Base-by-base conservation (phyloP, 2,329 filamentous ascomycete species). In the Diplodia seriata region DNA sequence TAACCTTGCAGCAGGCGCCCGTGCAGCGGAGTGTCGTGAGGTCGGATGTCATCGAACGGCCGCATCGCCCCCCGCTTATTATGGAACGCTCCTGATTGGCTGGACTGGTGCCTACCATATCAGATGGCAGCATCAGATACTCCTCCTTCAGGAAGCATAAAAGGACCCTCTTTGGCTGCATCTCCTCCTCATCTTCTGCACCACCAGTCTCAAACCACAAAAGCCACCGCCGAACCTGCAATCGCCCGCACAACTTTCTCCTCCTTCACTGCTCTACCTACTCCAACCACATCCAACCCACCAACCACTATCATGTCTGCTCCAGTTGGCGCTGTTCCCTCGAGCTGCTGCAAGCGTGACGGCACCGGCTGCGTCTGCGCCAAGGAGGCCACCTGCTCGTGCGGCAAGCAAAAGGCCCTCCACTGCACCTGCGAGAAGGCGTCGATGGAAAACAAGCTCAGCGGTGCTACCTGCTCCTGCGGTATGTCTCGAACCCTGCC, bases 391-490 rank as follows among this genome's bases (percentile, higher is more conserved):
- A 87, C 81, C 70, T 97, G 93, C 87, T 96, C 92, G 18, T 98
- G 94, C 79, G 94, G 94, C 76, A 89, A 97, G 84, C 87, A 95
- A 78, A 87, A 89, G 4, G 94, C 94, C 61, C 88, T 97, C 59
- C 85, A 94, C 78, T 98, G 94, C 87, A 91, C 85, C 70, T 97
- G 94, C 83, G 88, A 88, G 74, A 94, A 92, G 80, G 86, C 93
- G 4, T 71, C 85, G 4, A 81, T 84, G 18, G 94, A 97, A 85
- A 97, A 97, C 85, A 81, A 82, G 50, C 78, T 92, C 67, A 79
- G 84, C 7, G 92, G 92, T 7, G 85, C 91, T 49, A 86, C 92
- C 73, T 97, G 93, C 85, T 93, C 91, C 54, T 97, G 93, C 84
- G 87, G 92, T 86, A 82, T 71, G 83, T 83, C 56, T 66, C 64